Percentiles rank a stretch among this genome's conserved stretches.
Evolutionary conservation across 2,329 filamentous ascomycete species (phyloP).

Genomic region (Sporothrix inflata): DNA sequence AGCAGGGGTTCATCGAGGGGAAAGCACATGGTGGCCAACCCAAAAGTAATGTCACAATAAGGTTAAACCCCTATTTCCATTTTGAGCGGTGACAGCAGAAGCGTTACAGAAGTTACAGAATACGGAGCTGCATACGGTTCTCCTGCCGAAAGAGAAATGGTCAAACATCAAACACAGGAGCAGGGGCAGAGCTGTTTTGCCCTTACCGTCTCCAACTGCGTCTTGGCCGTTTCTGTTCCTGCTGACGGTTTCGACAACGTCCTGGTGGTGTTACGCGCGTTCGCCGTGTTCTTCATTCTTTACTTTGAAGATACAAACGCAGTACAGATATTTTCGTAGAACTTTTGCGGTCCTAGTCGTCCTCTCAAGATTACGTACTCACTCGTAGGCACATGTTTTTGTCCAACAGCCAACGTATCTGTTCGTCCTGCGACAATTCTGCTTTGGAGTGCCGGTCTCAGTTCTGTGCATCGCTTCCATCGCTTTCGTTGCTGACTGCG

Average conservation of each 20-base stretch:
- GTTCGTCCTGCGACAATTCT: neutral
- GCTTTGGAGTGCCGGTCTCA: neutral
- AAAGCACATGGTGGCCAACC: neutral
- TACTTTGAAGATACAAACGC: too few relatives aligned
- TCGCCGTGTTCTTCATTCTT: too few relatives aligned
- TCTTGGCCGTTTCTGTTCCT: neutral
- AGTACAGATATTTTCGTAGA: too few relatives aligned
- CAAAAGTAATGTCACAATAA: neutral
- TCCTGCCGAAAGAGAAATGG: neutral
- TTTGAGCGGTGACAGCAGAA: neutral
- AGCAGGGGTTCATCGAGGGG: neutral
- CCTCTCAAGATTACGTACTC: conserved; percentile 1
- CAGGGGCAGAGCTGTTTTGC: conserved; percentile 7
- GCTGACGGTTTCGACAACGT: neutral
- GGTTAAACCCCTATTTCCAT: conserved; percentile 6
- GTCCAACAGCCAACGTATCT: neutral
- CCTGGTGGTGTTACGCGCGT: too few relatives aligned
- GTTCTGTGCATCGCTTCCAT: neutral
- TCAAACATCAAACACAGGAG: neutral
- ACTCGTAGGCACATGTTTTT: neutral
- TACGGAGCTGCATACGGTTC: neutral
- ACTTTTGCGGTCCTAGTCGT: neutral
- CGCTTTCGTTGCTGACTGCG: neutral
- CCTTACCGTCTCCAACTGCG: neutral
- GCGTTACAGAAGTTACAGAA: conserved; percentile 7